Evolutionary conservation across 495 filamentous ascomycete genomes (phyloP).

Genomic region (Penicillium bialowiezense): DNA sequence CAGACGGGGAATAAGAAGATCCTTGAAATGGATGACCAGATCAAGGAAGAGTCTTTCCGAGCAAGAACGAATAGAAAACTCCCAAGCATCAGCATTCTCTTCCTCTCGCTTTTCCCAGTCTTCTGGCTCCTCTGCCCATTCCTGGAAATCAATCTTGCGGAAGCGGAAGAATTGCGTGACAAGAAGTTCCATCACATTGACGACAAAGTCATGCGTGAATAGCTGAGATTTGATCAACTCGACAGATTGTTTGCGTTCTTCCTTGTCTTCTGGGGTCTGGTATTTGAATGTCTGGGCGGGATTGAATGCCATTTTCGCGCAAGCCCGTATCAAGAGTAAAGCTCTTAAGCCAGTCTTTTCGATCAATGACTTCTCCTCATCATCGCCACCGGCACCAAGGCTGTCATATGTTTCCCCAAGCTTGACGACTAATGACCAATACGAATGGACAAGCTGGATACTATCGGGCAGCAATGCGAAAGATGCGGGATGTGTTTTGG

Average conservation of each 20-base stretch:
- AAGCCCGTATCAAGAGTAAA: constrained; percentile 77
- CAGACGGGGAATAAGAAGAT: constrained; percentile 69
- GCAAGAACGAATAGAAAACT: constrained; percentile 85
- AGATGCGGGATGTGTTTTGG: constrained; percentile 66
- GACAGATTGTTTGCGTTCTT: constrained; percentile 63
- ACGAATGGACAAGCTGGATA: constrained; percentile 67
- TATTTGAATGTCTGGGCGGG: constrained; percentile 80
- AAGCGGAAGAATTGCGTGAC: constrained; percentile 89
- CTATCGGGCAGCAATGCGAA: constrained; percentile 80
- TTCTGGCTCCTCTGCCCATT: constrained; percentile 90
- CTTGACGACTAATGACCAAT: constrained; percentile 75
- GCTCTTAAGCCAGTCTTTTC: constrained; percentile 80
- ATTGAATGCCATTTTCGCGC: constrained; percentile 77
- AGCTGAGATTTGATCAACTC: constrained; percentile 65
- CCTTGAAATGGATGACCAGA: constrained; percentile 80
- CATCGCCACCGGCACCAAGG: constrained; percentile 48
- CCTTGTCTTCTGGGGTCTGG: constrained; percentile 64
- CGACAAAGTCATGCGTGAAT: constrained; percentile 69
- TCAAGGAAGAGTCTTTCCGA: constrained; percentile 93
- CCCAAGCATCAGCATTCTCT: constrained; percentile 72
- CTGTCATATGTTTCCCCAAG: constrained; percentile 68
- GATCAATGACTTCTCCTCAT: constrained; percentile 53
- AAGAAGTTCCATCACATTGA: constrained; percentile 74
- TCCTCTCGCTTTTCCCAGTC: constrained; percentile 89
- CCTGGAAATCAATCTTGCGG: constrained; percentile 74